phyloP scores from a whole-genome alignment of 305 asterid species.

The Solanum aculeatissimum region DNA sequence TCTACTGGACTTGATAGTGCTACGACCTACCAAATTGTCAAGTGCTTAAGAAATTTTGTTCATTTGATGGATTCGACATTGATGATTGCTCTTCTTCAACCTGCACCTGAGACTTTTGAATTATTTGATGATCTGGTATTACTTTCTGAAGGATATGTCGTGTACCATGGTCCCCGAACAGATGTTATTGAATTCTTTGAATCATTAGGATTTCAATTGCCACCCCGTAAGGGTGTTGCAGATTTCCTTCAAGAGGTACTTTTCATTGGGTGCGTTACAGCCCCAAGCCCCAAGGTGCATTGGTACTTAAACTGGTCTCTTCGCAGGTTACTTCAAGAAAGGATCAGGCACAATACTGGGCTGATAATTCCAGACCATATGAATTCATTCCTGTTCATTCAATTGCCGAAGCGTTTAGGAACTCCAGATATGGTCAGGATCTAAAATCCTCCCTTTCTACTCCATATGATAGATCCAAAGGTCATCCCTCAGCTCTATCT shows the following conservation, averaged over 20 bases:
- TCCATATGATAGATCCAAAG: conserved; percentile 49
- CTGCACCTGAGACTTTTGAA: conserved; percentile 90
- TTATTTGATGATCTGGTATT: conserved; percentile 77
- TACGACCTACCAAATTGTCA: conserved; percentile 80
- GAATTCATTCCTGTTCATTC: conserved; percentile 55
- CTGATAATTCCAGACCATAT: conserved; percentile 58
- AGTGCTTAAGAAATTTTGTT: conserved; percentile 70
- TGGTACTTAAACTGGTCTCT: neutral
- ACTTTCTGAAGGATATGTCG: conserved; percentile 68
- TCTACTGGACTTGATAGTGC: conserved; percentile 96
- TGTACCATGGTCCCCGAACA: conserved; percentile 73
- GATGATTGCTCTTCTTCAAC: conserved; percentile 89
- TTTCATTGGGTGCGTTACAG: neutral
- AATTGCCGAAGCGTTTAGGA: conserved; percentile 63
- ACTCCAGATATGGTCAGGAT: conserved; percentile 47
- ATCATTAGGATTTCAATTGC: conserved; percentile 70
- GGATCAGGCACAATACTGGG: conserved; percentile 94
- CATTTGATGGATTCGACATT: conserved; percentile 86
- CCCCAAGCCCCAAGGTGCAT: neutral
- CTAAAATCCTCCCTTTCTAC: conserved; percentile 31
- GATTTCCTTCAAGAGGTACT: conserved; percentile 93
- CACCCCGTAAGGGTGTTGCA: conserved; percentile 84
- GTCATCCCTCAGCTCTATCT: conserved; percentile 57
- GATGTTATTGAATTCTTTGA: conserved; percentile 64
- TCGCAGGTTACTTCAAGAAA: conserved; percentile 70